Base-by-base conservation (phyloP, 805 yeast species). In the Zygoascus tannicola region DNA sequence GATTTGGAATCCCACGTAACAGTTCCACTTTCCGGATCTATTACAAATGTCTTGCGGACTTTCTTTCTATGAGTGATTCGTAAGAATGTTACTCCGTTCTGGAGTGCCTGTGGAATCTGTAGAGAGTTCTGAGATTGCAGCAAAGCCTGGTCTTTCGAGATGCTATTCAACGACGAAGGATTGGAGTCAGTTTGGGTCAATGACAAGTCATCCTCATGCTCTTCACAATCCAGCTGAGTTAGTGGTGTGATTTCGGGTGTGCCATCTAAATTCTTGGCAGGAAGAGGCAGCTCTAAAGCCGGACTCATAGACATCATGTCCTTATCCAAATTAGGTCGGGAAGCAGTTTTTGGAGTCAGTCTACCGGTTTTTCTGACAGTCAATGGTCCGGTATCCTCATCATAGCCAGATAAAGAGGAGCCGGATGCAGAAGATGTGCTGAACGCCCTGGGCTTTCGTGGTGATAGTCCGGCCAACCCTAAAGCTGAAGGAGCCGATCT, bases 31-130 rank as follows among this genome's bases (percentile, higher is more conserved):
- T 71, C 74, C 0, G 77, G 64, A 54, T 82, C 80, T 1, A 85
- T 64, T 47, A 60, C 68, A 48, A 85, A 74, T 5, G 62, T 56
- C 15, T 85, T 67, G 53, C 76, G 75, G 18, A 78, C 76, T 51
- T 72, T 74, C 50, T 85, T 83, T 50, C 76, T 76, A 44, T 78
- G 81, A 2, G 94, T 83, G 16, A 85, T 74, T 52, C 85, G 72
- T 22, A 82, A 58, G 48, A 85, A 63, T 2, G 79, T 72, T 14
- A 84, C 56, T 0, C 94, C 94, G 2, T 67, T 69, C 7, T 69
- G 63, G 4, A 78, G 57, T n/a, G 71, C 62, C 2, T 69, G 69
- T 0, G 74, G 68, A 0, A 81, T 15, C 32, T 37, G 32, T 22
- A 21, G 38, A 7, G 23, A 7, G 14, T 74, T n/a, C n/a, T n/a